Evolutionary conservation across 83 land plant species (phyloP), one percentile per base, ranked within the genome.

Genomic region (Picea abies): DNA sequence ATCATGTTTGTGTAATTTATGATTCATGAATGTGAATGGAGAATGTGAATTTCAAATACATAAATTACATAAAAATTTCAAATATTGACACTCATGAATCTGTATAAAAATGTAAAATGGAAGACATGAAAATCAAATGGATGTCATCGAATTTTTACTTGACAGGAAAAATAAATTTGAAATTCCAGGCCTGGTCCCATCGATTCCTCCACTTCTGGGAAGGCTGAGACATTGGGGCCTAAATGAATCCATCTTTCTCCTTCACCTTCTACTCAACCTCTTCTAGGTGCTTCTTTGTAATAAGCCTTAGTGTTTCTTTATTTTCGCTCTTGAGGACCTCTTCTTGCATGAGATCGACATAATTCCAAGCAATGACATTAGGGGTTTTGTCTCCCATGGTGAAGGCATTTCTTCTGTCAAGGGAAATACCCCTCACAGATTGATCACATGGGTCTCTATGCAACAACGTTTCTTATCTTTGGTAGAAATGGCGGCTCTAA

Each of bases 331-430:
- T 88, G 73, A 90, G 63, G 0, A 85, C 88, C 85, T 97, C 92
- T 84, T 97, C 99, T 44, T 80, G 81, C 99, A 97, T 97, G 10
- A 97, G 90, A 72, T 97, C 99, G 4, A 92, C 94, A 84, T 95
- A 97, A 0, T 97, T 95, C 86, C 99, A 83, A 61, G 90, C 93
- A 2, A 90, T 65, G 3, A 86, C 85, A 79, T 92, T 96, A 15
- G 99, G 99, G 9, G 99, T 95, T 79, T 89, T 93, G 70, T 96
- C 99, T 11, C 1, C 63, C 84, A 86, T 84, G 22, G 96, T 98
- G 82, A 97, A 97, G 2, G 98, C 93, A 84, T 97, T 98, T 78
- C 92, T 88, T 78, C 99, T 83, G 32, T 95, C 98, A 1, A 98
- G 99, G 0, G 99, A 97, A 3, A 97, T 86, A 4, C 29, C 29